phyloP scores from a whole-genome alignment of 371 early-diverging fungal species.

The Haplosporangium sp. region DNA sequence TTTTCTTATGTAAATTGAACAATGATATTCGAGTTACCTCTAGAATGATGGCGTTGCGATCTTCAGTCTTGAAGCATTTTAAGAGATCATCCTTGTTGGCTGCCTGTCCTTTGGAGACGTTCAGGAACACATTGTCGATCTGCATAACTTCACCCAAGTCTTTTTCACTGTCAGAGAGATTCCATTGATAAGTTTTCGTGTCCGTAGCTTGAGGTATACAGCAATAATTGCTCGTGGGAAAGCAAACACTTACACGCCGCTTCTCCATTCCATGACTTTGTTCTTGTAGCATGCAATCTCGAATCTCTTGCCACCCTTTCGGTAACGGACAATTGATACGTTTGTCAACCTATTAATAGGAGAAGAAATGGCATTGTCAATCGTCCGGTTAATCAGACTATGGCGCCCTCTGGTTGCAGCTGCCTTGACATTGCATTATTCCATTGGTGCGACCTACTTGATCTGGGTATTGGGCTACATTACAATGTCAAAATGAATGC shows the following conservation, averaged over 20 bases:
- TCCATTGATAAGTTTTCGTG: not conserved
- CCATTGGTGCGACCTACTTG: slow-evolving; percentile 55
- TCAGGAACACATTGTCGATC: slow-evolving; percentile 90
- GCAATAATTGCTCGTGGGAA: not conserved
- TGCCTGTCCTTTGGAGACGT: slow-evolving; percentile 96
- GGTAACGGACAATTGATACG: slow-evolving; percentile 94
- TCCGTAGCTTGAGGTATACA: not conserved
- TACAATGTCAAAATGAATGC: not conserved
- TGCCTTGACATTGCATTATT: not conserved
- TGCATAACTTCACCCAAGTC: slow-evolving; percentile 97
- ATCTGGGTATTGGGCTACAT: slow-evolving; percentile 64
- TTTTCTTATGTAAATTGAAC: not conserved
- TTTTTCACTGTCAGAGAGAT: slow-evolving; percentile 76
- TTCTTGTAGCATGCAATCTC: slow-evolving; percentile 99
- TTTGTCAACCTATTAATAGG: slow-evolving; percentile 80
- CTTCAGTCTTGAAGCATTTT: slow-evolving; percentile 91
- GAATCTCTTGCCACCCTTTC: slow-evolving; percentile 97
- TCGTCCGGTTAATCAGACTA: not conserved
- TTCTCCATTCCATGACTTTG: slow-evolving; percentile 98
- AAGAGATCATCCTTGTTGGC: slow-evolving; percentile 90
- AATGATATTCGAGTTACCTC: slow-evolving; percentile 65
- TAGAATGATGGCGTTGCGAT: slow-evolving; percentile 81
- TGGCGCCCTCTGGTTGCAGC: no score
- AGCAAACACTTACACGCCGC: slow-evolving; percentile 78
- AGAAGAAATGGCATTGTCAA: not conserved